Evolutionary conservation across 495 filamentous ascomycete genomes (phyloP).

Genomic region (Penicillium pancosmium): DNA sequence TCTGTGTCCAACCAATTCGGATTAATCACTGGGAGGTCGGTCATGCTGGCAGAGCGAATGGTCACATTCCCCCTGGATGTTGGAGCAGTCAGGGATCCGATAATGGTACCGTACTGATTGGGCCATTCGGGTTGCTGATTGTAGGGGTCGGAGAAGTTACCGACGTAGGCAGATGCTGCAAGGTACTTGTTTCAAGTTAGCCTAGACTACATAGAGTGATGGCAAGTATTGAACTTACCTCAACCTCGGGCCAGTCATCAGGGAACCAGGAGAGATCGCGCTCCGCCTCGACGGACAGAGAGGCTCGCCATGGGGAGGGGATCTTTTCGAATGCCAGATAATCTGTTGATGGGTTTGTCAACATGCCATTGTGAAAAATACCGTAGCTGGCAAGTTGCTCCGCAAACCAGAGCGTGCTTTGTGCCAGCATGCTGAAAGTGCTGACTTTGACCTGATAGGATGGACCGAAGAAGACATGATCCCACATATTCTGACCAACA

Average conservation of each 20-base stretch:
- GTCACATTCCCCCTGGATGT: conserved; percentile 58
- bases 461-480: conserved; percentile 39
- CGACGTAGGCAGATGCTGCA: conserved; percentile 38
- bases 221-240: conserved; percentile 29
- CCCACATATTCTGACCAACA: conserved; percentile 53
- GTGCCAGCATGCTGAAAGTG: conserved; percentile 32
- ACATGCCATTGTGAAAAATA: conserved; percentile 30
- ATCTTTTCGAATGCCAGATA: conserved; percentile 55
- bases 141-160: conserved; percentile 47
- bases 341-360: conserved; percentile 48
- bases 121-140: conserved; percentile 33
- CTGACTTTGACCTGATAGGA: conserved; percentile 40
- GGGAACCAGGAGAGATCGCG: conserved; percentile 45
- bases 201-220: background rate
- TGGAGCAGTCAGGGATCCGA: conserved; percentile 44
- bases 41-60: conserved; percentile 42
- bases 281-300: conserved; percentile 24
- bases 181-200: conserved; percentile 28
- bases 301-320: conserved; percentile 20
- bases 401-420: conserved; percentile 15
- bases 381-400: conserved; percentile 15
- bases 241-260: conserved; percentile 62
- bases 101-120: conserved; percentile 52
- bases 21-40: conserved; percentile 56
- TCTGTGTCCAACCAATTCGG: conserved; percentile 56